Percentiles rank a stretch among this genome's conserved stretches.
Conservation (phyloP, 768 basidiomycete genomes). For the Hericium alpestre region DNA sequence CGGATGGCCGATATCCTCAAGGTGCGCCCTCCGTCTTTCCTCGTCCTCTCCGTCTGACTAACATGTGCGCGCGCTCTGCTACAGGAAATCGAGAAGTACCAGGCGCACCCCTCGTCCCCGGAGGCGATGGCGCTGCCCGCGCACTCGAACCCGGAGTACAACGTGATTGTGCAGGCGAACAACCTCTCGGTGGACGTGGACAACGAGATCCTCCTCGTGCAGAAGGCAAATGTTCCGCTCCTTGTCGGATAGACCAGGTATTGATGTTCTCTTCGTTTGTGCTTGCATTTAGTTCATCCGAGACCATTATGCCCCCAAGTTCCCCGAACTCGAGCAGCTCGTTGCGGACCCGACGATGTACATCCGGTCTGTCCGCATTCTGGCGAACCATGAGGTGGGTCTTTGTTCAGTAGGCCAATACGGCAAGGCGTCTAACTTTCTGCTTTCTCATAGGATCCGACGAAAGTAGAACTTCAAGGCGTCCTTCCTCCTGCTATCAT, state of each 20-base stretch:
- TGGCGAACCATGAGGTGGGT: constrained; percentile 73
- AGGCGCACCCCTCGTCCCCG: constrained; percentile 64
- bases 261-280: constrained; percentile 12
- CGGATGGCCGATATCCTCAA: constrained; percentile 79
- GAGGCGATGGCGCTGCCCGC: constrained; percentile 72
- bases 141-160: constrained; percentile 90
- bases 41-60: background rate
- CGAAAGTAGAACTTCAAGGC: constrained; percentile 72
- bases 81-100: constrained; percentile 89
- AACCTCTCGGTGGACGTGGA: constrained; percentile 97
- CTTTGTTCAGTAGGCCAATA: background rate
- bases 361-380: constrained; percentile 78
- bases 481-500: constrained; percentile 82
- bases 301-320: constrained; percentile 90
- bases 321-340: constrained; percentile 94
- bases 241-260: constrained; percentile 2
- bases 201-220: constrained; percentile 93
- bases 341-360: constrained; percentile 88
- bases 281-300: constrained; percentile 69
- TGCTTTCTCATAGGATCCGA: constrained; percentile 51
- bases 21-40: constrained; percentile 28
- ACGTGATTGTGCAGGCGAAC: constrained; percentile 93
- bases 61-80: background rate
- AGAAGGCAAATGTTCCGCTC: constrained; percentile 52
- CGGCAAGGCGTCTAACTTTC: background rate